Percentiles rank a stretch among this genome's conserved stretches.
Evolutionary conservation across 768 basidiomycete genomes (phyloP).

Genomic region (Russula foetens): DNA sequence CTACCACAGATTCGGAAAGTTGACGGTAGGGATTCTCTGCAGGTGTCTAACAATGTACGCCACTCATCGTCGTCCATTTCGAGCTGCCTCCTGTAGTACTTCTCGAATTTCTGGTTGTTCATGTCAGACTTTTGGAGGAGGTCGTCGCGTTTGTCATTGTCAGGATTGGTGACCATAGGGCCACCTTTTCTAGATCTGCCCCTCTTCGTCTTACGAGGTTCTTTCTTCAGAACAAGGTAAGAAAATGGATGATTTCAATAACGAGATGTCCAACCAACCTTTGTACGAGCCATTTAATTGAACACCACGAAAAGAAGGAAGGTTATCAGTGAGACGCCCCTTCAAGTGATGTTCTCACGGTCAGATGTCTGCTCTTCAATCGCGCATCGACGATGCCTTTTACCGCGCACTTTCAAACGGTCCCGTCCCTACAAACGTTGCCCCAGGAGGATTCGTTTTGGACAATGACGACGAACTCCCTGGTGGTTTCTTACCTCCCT

Average conservation of each 20-base stretch:
- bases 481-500: slow-evolving; percentile 27
- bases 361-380: not conserved
- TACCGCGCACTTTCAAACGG: not conserved
- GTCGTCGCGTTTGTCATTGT: slow-evolving; percentile 38
- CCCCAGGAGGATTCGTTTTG: slow-evolving; percentile 30
- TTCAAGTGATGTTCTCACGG: not conserved
- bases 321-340: not conserved
- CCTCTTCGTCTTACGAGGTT: not conserved
- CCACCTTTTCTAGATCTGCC: not conserved
- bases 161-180: not conserved
- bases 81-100: slow-evolving; percentile 68
- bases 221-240: not conserved
- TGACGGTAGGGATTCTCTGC: slow-evolving; percentile 75
- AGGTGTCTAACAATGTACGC: slow-evolving; percentile 54
- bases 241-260: no score
- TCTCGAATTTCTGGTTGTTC: slow-evolving; percentile 58
- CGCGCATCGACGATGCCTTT: slow-evolving; percentile 14
- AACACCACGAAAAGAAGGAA: not conserved
- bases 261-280: not conserved
- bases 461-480: slow-evolving; percentile 22
- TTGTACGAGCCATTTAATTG: slow-evolving; percentile 7
- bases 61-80: slow-evolving; percentile 73
- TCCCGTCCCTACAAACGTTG: not conserved
- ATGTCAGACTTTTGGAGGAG: slow-evolving; percentile 54
- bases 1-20: slow-evolving; percentile 91